Percentiles rank a stretch among this genome's conserved stretches.
These are phyloP conservation scores for Hondaea fermentalgiana DNA, from an alignment of 108 stramenopile genomes.

Conservation along the genomic window DNA sequence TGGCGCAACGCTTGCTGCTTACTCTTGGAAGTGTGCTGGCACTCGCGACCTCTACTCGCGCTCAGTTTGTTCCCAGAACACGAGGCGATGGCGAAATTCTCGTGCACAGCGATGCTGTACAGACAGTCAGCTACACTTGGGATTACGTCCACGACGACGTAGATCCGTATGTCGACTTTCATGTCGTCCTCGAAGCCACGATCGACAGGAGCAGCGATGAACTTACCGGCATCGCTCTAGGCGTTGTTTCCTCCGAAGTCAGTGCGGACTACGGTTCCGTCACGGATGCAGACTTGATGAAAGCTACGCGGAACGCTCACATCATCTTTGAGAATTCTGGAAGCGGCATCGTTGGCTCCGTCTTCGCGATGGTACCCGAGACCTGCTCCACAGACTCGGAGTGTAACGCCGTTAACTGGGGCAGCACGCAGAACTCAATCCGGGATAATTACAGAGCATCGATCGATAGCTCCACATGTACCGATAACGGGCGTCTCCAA, in stretches of 20 bases:
- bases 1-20: no score
- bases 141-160: not conserved
- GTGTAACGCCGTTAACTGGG: not conserved
- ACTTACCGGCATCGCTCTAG: not conserved
- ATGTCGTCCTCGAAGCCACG: not conserved
- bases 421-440: not conserved
- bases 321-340: not conserved
- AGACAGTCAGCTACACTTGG: not conserved
- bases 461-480: not conserved
- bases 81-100: no score
- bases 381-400: not conserved
- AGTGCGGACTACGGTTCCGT: not conserved
- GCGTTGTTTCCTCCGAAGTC: not conserved
- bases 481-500: not conserved
- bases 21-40: no score
- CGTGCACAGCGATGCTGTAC: no score
- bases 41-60: no score
- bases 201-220: not conserved
- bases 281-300: not conserved
- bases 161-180: not conserved
- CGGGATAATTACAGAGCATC: no score
- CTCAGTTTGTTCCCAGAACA: no score
- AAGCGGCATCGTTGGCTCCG: not conserved
- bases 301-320: not conserved
- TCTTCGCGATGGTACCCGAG: not conserved